Evolutionary conservation across 208 protist genomes (phyloP), one percentile per base, ranked within the genome.

Genomic region (Phytomonas francai): DNA sequence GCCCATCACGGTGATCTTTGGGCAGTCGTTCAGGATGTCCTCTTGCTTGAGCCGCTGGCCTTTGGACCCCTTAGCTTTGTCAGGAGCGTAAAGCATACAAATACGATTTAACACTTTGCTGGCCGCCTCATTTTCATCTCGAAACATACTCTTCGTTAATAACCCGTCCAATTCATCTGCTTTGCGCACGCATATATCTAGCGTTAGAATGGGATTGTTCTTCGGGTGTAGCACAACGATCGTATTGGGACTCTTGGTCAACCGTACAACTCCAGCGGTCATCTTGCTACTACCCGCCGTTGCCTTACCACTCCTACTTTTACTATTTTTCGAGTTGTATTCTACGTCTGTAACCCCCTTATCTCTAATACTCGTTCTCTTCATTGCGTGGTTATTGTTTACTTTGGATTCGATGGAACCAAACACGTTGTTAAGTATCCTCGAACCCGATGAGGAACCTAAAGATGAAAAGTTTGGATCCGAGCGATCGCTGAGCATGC

Each of bases 51-150:
- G 59, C 27, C 63, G 67, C 68, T 19, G 45, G 45, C 45, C 45
- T 54, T 83, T 77, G 7, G 67, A 68, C 16, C 30, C 62, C 45
- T 72, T 58, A 14, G 68, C 45, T 32, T 63, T 76, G 5, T 54
- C 45, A 54, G 45, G 19, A 19, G 45, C 19, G 16, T 54, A 84
- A 31, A 96, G 81, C 68, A 96, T 74, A 11, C 81, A 83, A 45
- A 96, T 84, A 34, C 90, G 90, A 30, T 89, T 84, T 33, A 96
- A 70, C 49, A 86, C 89, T 70, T 85, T 86, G 0, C 60, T 51
- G 0, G 87, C 90, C 9, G 65, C 30, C 65, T 88, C 85, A 22
- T 72, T 69, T 25, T 74, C 77, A n/a, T 84, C 79, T n/a, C 90
- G 82, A 22, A 74, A 78, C 86, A 96, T 88, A 36, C 80, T 88